These are phyloP conservation scores for Arbutus unedo DNA, from an alignment of 148 eudicot species.

Conservation along the genomic window DNA sequence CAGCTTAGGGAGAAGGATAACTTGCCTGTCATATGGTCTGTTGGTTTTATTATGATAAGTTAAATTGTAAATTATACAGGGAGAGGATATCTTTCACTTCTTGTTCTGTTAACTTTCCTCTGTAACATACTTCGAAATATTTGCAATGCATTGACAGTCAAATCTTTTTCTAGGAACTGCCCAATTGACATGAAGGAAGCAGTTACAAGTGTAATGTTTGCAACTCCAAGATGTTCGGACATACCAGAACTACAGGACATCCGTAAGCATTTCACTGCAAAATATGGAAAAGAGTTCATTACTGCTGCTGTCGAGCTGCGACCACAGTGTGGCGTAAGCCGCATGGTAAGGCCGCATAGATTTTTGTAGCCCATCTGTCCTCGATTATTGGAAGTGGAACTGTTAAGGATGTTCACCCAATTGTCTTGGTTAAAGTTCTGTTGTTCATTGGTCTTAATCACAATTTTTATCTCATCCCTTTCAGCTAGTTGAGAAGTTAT, in stretches of 20 bases:
- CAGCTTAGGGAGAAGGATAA: no score
- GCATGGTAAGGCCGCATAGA: constrained; percentile 51
- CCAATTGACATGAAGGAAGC: constrained; percentile 97
- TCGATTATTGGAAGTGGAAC: constrained; percentile 2
- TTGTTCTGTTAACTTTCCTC: background rate
- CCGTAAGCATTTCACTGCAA: constrained; percentile 72
- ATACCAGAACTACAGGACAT: constrained; percentile 80
- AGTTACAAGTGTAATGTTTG: constrained; percentile 78
- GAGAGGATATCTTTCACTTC: background rate
- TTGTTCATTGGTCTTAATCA: background rate
- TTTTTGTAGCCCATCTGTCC: constrained; percentile 6
- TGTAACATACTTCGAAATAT: background rate
- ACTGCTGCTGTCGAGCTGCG: constrained; percentile 77
- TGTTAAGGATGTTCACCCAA: background rate
- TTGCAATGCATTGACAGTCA: constrained; percentile 12
- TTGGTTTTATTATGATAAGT: background rate
- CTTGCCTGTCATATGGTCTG: background rate
- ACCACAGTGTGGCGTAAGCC: constrained; percentile 83
- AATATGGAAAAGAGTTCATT: constrained; percentile 87
- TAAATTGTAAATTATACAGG: background rate
- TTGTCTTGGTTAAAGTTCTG: background rate
- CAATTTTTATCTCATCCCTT: constrained; percentile 20
- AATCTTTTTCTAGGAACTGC: constrained; percentile 50
- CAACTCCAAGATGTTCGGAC: constrained; percentile 94
- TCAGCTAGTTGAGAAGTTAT: constrained; percentile 93